These are phyloP conservation scores for Ophidiomyces ophidiicola DNA, from an alignment of 2,329 filamentous ascomycete species.

Conservation along the genomic window DNA sequence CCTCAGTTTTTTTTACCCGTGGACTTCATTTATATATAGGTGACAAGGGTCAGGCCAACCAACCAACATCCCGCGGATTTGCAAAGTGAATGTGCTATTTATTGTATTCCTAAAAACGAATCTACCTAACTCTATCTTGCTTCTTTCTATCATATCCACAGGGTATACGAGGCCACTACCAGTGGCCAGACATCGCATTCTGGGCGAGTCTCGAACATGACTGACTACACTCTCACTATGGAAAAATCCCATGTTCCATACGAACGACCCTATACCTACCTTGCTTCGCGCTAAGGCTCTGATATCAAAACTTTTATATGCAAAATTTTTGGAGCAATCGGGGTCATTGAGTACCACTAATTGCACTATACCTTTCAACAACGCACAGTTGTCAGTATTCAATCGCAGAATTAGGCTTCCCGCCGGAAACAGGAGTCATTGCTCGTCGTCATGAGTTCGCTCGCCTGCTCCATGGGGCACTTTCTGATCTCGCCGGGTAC, in stretches of 20 bases:
- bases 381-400: background rate
- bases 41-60: too few relatives aligned
- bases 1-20: background rate
- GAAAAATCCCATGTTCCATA: background rate
- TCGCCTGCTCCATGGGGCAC: slow-evolving; percentile 7
- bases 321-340: background rate
- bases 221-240: too few relatives aligned
- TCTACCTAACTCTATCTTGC: too few relatives aligned
- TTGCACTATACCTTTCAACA: background rate
- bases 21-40: too few relatives aligned
- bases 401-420: background rate
- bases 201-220: too few relatives aligned
- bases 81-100: too few relatives aligned
- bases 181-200: too few relatives aligned
- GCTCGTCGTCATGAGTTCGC: slow-evolving; percentile 8
- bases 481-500: slow-evolving; percentile 5
- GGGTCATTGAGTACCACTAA: background rate
- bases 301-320: slow-evolving; percentile 3
- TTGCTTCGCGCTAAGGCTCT: background rate
- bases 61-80: too few relatives aligned
- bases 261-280: slow-evolving; percentile 3
- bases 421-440: slow-evolving; percentile 8
- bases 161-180: too few relatives aligned
- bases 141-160: too few relatives aligned
- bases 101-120: too few relatives aligned